Evolutionary conservation across 352 stramenopile species (phyloP).

Genomic region (Pythium sukuiense): DNA sequence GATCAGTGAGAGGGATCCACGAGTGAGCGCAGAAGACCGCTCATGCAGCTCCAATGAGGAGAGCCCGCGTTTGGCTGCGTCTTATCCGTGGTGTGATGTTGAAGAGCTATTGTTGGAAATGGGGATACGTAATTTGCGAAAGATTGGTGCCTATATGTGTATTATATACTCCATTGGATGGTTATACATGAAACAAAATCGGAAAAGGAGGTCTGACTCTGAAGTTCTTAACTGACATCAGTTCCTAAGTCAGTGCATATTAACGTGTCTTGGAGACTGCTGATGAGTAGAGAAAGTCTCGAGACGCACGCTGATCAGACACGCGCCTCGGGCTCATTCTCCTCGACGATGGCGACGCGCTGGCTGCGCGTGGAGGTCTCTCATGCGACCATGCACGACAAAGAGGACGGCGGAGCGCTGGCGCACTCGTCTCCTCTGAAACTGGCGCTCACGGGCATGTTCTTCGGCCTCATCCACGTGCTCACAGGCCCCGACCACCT

Average conservation of each 20-base stretch:
- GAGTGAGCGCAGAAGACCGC: neutral
- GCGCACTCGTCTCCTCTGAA: constrained; percentile 38
- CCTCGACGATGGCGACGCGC: constrained; percentile 16
- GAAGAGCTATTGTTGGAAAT: constrained; percentile 15
- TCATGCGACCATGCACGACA: constrained; percentile 28
- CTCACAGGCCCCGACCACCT: constrained; percentile 86
- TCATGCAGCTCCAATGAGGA: neutral
- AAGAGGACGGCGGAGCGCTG: constrained; percentile 37
- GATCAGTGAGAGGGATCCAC: neutral
- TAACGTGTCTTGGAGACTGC: neutral
- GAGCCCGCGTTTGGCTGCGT: neutral
- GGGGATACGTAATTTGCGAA: neutral
- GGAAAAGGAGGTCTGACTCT: constrained; percentile 10
- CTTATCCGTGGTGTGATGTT: neutral
- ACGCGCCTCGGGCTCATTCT: constrained; percentile 1
- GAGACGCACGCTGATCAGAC: neutral
- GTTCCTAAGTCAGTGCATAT: constrained; percentile 2
- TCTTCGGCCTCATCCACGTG: constrained; percentile 46
- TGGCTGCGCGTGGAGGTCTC: constrained; percentile 40
- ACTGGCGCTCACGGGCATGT: constrained; percentile 41
- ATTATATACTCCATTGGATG: neutral
- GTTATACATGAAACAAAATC: neutral
- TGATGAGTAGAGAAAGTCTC: neutral
- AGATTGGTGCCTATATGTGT: neutral
- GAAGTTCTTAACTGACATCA: constrained; percentile 10